phyloP scores from a whole-genome alignment of 177 flowering plant species.

The Telopea speciosissima region DNA sequence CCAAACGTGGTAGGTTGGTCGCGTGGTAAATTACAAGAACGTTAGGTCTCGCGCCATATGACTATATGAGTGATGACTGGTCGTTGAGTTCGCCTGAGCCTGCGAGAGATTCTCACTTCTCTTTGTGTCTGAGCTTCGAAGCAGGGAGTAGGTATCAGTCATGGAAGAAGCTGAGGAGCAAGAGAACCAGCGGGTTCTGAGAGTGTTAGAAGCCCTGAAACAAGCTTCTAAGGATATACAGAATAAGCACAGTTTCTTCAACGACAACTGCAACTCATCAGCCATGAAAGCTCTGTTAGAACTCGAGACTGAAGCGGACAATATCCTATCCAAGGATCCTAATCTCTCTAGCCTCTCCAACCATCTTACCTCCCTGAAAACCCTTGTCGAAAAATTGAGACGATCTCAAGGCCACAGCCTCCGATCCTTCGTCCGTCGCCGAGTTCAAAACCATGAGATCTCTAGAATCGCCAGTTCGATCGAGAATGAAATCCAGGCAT shows the following conservation, averaged over 20 bases:
- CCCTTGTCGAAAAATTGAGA: constrained; percentile 30
- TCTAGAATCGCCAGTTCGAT: constrained; percentile 60
- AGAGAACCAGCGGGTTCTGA: constrained; percentile 32
- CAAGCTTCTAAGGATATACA: constrained; percentile 65
- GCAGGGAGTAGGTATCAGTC: neutral
- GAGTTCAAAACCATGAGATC: constrained; percentile 49
- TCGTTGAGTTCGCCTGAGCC: neutral
- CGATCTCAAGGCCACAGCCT: constrained; percentile 26
- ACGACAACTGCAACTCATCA: constrained; percentile 30
- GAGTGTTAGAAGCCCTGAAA: constrained; percentile 62
- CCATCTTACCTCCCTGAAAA: constrained; percentile 49
- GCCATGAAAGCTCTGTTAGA: constrained; percentile 67
- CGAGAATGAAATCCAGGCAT: constrained; percentile 66
- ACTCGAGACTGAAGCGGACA: constrained; percentile 52
- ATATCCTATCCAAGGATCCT: constrained; percentile 64
- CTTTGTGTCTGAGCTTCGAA: too few relatives aligned
- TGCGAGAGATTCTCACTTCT: too few relatives aligned
- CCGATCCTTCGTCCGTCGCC: constrained; percentile 47
- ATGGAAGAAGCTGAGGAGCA: constrained; percentile 11
- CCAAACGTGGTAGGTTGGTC: too few relatives aligned
- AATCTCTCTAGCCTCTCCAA: constrained; percentile 46
- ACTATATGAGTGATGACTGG: neutral
- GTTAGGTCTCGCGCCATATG: neutral
- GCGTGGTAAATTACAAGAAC: neutral
- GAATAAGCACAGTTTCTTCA: constrained; percentile 25